Evolutionary conservation across 2,329 filamentous ascomycete species (phyloP).

Genomic region (Colletotrichum cereale): DNA sequence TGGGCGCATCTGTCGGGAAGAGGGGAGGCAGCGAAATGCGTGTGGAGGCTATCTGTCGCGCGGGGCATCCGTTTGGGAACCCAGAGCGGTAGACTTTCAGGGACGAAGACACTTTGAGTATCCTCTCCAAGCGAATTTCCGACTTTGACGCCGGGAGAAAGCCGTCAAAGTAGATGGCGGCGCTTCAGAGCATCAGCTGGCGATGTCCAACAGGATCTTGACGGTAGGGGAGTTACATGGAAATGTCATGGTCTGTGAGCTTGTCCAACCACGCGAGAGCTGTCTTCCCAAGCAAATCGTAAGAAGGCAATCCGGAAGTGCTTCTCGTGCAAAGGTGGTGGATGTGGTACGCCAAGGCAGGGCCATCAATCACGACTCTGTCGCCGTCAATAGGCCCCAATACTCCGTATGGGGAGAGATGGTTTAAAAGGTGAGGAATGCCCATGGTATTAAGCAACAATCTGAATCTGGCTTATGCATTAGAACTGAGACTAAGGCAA

Average conservation of each 20-base stretch:
- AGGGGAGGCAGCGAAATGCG: constrained; percentile 35
- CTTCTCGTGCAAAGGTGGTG: constrained; percentile 67
- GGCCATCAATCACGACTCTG: constrained; percentile 77
- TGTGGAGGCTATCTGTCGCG: constrained; percentile 41
- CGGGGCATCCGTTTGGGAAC: constrained; percentile 45
- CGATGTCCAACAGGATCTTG: not conserved
- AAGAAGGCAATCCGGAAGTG: constrained; percentile 69
- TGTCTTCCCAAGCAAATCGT: constrained; percentile 71
- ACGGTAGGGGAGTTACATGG: constrained; percentile 66
- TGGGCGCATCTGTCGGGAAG: constrained; percentile 44
- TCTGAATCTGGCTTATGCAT: not conserved
- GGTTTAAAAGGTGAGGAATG: constrained; percentile 67
- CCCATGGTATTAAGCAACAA: constrained; percentile 60
- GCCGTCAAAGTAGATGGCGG: constrained; percentile 88
- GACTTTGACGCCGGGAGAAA: constrained; percentile 78
- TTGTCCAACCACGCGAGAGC: constrained; percentile 73
- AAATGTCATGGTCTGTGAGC: constrained; percentile 66
- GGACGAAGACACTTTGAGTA: constrained; percentile 68
- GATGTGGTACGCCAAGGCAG: constrained; percentile 81
- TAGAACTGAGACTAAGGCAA: not conserved
- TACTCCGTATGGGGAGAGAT: constrained; percentile 65
- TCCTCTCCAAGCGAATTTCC: constrained; percentile 69
- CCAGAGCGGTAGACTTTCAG: constrained; percentile 62
- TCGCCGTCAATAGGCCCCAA: constrained; percentile 55
- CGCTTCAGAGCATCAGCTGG: constrained; percentile 54